These are phyloP conservation scores for Mortierella sp. DNA, from an alignment of 371 early-diverging fungal genomes.

Conservation along the genomic window DNA sequence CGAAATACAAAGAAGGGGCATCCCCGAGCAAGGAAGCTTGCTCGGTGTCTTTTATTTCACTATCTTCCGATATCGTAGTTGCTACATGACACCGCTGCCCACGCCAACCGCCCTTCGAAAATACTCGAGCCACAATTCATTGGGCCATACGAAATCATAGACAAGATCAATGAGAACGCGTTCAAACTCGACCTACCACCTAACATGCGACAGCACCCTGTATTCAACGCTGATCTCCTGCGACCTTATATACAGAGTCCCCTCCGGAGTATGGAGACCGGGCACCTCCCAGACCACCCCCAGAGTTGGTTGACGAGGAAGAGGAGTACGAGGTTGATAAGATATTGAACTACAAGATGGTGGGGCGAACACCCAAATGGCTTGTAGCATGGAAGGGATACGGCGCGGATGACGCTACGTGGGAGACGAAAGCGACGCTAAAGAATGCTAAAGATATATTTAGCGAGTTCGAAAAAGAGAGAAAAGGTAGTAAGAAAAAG, in stretches of 20 bases:
- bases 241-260: slow-evolving; percentile 1
- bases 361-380: too few relatives aligned
- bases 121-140: slow-evolving; percentile 4
- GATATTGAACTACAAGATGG: too few relatives aligned
- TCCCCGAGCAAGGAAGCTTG: too few relatives aligned
- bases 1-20: too few relatives aligned
- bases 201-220: not conserved
- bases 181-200: slow-evolving; percentile 9
- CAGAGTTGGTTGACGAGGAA: slow-evolving; percentile 3
- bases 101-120: slow-evolving; percentile 1
- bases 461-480: too few relatives aligned
- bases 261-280: not conserved
- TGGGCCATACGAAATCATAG: slow-evolving; percentile 10
- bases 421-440: too few relatives aligned
- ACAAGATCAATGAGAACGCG: slow-evolving; percentile 2
- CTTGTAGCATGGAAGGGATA: too few relatives aligned
- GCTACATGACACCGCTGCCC: not conserved
- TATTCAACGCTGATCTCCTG: slow-evolving; percentile 11
- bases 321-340: slow-evolving; percentile 12
- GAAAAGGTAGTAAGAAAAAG: too few relatives aligned
- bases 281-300: not conserved
- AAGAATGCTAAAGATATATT: too few relatives aligned
- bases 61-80: too few relatives aligned
- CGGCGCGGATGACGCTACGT: too few relatives aligned
- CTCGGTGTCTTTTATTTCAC: too few relatives aligned